These are phyloP conservation scores for Tubosaeta sp. DNA, from an alignment of 768 basidiomycete genomes.

Conservation along the genomic window DNA sequence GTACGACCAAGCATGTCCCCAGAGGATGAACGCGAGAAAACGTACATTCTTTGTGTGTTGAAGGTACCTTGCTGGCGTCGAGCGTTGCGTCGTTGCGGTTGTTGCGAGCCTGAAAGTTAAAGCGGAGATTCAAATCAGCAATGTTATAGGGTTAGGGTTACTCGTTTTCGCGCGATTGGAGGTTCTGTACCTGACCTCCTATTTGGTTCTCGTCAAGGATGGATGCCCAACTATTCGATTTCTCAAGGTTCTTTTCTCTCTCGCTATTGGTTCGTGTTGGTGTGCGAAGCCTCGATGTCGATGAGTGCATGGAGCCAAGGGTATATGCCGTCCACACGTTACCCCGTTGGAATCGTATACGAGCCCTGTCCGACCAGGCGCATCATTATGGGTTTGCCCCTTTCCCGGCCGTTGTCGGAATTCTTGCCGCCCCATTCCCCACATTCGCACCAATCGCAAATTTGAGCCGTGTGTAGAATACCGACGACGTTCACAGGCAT, in stretches of 20 bases:
- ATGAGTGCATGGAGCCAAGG: too few species aligned
- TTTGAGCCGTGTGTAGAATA: not conserved
- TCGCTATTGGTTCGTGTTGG: too few species aligned
- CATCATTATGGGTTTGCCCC: not conserved
- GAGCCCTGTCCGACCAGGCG: too few species aligned
- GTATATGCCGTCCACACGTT: too few species aligned
- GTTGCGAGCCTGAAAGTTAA: slow-evolving; percentile 1
- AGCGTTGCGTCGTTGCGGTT: not conserved
- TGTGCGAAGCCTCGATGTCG: too few species aligned
- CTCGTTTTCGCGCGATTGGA: too few species aligned
- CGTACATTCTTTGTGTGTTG: slow-evolving; percentile 22
- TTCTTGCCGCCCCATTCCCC: not conserved
- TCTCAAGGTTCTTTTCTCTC: too few species aligned
- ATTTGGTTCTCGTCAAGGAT: too few species aligned
- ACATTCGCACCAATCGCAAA: not conserved
- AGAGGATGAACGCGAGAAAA: slow-evolving; percentile 1
- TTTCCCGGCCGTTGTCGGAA: not conserved
- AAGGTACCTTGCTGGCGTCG: slow-evolving; percentile 16
- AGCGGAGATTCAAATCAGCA: slow-evolving; percentile 15
- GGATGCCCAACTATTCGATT: too few species aligned
- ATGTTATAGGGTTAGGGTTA: too few species aligned
- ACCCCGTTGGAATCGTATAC: too few species aligned
- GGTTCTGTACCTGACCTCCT: too few species aligned
- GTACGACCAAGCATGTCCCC: not conserved
- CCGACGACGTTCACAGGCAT: not conserved